phyloP scores from a whole-genome alignment of 2,329 filamentous ascomycete genomes.

The Leptographium radiaticola region DNA sequence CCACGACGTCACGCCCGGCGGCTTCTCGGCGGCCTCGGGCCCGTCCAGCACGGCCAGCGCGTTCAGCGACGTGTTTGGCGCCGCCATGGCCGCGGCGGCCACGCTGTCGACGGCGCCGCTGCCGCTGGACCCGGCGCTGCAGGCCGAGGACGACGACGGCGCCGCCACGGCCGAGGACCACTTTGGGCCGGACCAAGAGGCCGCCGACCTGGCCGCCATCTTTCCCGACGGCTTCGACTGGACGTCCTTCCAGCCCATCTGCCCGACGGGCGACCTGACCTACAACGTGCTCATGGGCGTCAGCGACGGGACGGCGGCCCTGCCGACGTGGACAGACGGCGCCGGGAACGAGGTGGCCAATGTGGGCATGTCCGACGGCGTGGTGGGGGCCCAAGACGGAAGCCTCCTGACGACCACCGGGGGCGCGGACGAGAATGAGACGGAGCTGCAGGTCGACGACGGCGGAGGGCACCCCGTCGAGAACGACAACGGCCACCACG shows the following conservation, averaged over 20 bases:
- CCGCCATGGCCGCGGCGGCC: neutral
- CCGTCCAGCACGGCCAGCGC: constrained; percentile 4
- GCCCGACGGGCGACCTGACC: constrained; percentile 42
- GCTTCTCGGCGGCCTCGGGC: neutral
- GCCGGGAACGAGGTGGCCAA: neutral
- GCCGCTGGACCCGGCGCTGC: neutral
- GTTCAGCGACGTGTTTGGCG: constrained; percentile 5
- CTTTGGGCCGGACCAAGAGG: neutral
- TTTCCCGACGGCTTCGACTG: constrained; percentile 35
- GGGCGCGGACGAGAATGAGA: too few species aligned
- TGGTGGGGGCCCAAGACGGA: neutral
- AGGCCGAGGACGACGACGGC: neutral
- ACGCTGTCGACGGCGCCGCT: neutral
- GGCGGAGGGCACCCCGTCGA: neutral
- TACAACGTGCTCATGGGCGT: constrained; percentile 42
- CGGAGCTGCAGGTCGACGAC: too few species aligned
- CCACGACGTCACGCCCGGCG: constrained; percentile 4
- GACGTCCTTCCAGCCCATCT: constrained; percentile 38
- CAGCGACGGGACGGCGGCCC: constrained; percentile 10
- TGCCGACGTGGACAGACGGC: constrained; percentile 1
- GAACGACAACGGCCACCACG: too few species aligned
- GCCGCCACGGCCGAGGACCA: neutral
- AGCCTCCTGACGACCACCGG: too few species aligned
- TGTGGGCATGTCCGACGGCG: neutral
- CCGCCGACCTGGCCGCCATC: constrained; percentile 18